phyloP scores from a whole-genome alignment of 1,139 yeast species.

The Debaryomyces udenii region DNA sequence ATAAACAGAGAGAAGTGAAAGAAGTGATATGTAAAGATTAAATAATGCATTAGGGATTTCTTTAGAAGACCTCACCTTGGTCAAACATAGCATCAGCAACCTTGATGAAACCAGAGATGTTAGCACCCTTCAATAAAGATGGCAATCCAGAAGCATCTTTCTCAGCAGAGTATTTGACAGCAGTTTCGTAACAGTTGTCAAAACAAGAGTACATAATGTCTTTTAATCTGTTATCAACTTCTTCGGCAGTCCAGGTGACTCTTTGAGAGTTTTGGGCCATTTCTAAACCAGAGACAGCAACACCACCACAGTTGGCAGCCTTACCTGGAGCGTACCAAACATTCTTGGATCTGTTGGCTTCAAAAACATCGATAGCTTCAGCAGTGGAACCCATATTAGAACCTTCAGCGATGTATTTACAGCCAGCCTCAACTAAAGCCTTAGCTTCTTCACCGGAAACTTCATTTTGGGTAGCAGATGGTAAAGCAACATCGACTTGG shows the following conservation, averaged over 20 bases:
- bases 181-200: constrained; percentile 89
- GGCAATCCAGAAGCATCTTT: constrained; percentile 64
- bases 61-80: constrained; percentile 84
- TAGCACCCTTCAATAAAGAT: constrained; percentile 96
- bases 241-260: constrained; percentile 83
- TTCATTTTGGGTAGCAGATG: constrained; percentile 98
- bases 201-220: constrained; percentile 92
- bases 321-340: constrained; percentile 99
- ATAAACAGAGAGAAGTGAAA: constrained; percentile 11
- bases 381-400: constrained; percentile 99
- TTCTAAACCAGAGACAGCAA: constrained; percentile 96
- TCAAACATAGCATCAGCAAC: constrained; percentile 98
- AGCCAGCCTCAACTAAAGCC: constrained; percentile 89
- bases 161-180: constrained; percentile 77
- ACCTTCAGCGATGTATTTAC: constrained; percentile 96
- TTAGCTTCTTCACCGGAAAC: constrained; percentile 96
- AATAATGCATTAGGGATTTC: not conserved
- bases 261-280: constrained; percentile 99
- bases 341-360: constrained; percentile 75
- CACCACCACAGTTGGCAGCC: constrained; percentile 99
- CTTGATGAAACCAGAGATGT: constrained; percentile 97
- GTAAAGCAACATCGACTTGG: constrained; percentile 92
- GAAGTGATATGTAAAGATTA: constrained; percentile 7
- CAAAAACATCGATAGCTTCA: constrained; percentile 94
- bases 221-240: constrained; percentile 86